Base-by-base conservation (phyloP, 257 asterid genomes). In the Marsdenia floribunda region DNA sequence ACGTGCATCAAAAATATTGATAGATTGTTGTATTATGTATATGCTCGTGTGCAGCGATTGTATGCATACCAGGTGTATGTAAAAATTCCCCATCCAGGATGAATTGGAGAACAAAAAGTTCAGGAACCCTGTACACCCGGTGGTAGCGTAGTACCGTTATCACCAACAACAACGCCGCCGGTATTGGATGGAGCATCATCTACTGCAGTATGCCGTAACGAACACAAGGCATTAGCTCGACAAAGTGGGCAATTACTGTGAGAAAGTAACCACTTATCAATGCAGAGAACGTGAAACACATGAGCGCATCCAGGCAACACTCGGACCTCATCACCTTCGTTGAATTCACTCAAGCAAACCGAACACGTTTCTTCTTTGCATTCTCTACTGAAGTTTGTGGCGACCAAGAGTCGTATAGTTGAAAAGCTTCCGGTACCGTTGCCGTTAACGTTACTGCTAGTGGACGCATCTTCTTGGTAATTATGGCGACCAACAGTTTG, bases 191-290 rank as follows among this genome's bases (percentile, higher is more conserved):
- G 63, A 2, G 61, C 46, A 63, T 5, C 63, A 63, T 5, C 63
- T 3, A 40, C 54, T 0, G 54, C 66, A 29, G 19, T 14, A 26
- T 66, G 47, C 22, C 33, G 67, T 4, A 81, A 65, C 1, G 77
- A 75, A 74, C 75, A 81, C 26, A 82, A 9, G 1, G 85, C 50
- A 2, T 71, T 71, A 1, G 91, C 84, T 0, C 97, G 89, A 68
- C 95, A 87, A 69, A 89, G 76, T 0, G 95, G 97, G 61, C 91
- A 91, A 71, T 77, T 84, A 2, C 73, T 65, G 40, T 87, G 91
- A 26, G 74, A 75, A n/a, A 57, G 26, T 1, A 91, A 77, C 96
- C 97, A 91, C 71, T 47, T 84, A 52, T 82, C 81, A 21, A 85
- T 77, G 19, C 86, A 82, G 7, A 70, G 12, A 0, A 75, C 85